A percentile compares a stretch with the other conserved stretches of the same genome.
These are phyloP conservation scores for Asclepias syriaca DNA, from an alignment of 257 asterid species.

Conservation along the genomic window DNA sequence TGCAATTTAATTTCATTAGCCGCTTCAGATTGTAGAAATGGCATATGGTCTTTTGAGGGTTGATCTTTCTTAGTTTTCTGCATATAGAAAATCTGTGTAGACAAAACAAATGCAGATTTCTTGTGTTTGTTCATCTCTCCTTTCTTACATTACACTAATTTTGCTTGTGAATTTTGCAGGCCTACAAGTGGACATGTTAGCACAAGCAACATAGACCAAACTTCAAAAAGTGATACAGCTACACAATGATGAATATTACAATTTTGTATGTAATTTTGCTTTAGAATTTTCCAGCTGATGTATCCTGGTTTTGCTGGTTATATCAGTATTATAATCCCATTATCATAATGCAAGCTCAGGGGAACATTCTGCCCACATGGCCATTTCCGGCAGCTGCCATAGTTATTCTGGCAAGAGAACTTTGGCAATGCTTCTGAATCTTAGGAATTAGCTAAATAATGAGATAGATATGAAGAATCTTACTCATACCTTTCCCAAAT, in stretches of 20 bases:
- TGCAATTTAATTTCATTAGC: not conserved
- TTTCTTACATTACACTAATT: not conserved
- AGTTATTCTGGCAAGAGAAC: not conserved
- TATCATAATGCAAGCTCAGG: not conserved
- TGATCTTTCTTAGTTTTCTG: too few species aligned
- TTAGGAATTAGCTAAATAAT: not conserved
- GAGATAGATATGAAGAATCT: not conserved
- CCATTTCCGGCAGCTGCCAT: not conserved
- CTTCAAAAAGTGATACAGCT: not conserved
- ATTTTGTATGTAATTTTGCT: too few species aligned
- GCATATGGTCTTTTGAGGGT: not conserved
- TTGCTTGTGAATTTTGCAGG: slow-evolving; percentile 23
- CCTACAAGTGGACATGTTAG: slow-evolving; percentile 41
- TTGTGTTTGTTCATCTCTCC: not conserved
- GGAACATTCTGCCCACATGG: not conserved
- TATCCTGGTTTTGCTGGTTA: not conserved
- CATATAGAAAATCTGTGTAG: not conserved
- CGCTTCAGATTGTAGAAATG: not conserved
- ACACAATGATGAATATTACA: not conserved
- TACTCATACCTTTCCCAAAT: too few species aligned
- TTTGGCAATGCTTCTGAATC: not conserved
- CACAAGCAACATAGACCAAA: not conserved
- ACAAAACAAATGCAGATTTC: not conserved
- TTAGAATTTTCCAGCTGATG: not conserved
- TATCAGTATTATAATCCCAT: not conserved